Evolutionary conservation across 805 yeast genomes (phyloP).

Genomic region (Metschnikowia lochheadii): DNA sequence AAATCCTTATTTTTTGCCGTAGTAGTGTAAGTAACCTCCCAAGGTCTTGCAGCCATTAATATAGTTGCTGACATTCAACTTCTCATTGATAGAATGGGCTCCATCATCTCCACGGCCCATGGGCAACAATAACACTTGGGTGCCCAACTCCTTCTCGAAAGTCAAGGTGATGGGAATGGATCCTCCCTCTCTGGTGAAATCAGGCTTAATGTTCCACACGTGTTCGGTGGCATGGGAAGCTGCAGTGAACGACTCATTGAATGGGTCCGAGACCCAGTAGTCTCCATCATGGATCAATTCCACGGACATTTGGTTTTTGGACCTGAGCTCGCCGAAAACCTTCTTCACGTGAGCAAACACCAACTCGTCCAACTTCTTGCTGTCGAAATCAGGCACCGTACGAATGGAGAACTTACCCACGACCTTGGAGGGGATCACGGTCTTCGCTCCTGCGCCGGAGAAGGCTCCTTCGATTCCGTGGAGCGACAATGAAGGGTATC

Average conservation of each 20-base stretch:
- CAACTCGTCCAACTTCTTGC: conserved; percentile 69
- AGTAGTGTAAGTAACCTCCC: conserved; percentile 90
- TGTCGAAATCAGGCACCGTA: conserved; percentile 92
- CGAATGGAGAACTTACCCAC: conserved; percentile 93
- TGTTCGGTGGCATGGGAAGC: conserved; percentile 91
- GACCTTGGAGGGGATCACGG: conserved; percentile 95
- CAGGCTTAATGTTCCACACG: conserved; percentile 95
- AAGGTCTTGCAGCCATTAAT: conserved; percentile 91
- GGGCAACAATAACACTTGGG: conserved; percentile 85
- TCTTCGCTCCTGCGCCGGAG: conserved; percentile 91
- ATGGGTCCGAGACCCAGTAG: conserved; percentile 95
- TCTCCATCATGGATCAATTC: conserved; percentile 91
- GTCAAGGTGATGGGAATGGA: conserved; percentile 96
- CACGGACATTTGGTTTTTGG: conserved; percentile 70
- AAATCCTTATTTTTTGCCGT: conserved; percentile 30
- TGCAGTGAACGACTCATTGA: conserved; percentile 87
- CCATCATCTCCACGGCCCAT: conserved; percentile 99
- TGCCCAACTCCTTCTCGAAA: conserved; percentile 81
- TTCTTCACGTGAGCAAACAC: conserved; percentile 69
- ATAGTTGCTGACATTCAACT: conserved; percentile 82
- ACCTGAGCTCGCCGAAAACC: conserved; percentile 60
- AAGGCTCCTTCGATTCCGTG: conserved; percentile 99
- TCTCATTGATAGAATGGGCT: conserved; percentile 97
- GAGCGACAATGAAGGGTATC: conserved; percentile 91
- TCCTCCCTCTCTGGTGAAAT: conserved; percentile 98